Evolutionary conservation across 2,329 filamentous ascomycete genomes (phyloP), one percentile per base, ranked within the genome.

Genomic region (Paecilomyces sp.): DNA sequence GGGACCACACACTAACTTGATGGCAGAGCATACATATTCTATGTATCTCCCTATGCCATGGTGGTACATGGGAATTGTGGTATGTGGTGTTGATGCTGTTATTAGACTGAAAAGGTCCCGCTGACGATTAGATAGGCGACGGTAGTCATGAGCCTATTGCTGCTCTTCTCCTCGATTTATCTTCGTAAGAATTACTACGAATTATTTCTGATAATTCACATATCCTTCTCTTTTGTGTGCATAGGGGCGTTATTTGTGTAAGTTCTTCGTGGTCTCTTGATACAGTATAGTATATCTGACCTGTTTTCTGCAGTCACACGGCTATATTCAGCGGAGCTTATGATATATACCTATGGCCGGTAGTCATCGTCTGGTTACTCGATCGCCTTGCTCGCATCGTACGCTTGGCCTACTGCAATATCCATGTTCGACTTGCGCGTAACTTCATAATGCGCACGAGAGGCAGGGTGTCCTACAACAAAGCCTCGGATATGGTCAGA

Each of bases 331-430:
- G 74, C 30, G 75, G 74, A 7, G 76, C 79, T 59, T 83, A 81
- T 64, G 77, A 82, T 66, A 68, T 71, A 41, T 84, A 80, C 63
- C 74, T 83, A 11, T 83, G 80, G 76, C 77, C 79, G 2, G 75
- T 77, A 12, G 74, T 81, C 1, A 70, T 67, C 1, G 70, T 83
- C 15, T 84, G 82, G 82, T 54, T 68, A 2, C 66, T 79, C 24
- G 82, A 84, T 62, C 75, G 82, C 7, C 18, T 71, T 12, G 64
- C 81, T 12, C 77, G 82, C 4, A 50, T 79, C 1, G 57, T 74
- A 7, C 75, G 81, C 5, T 53, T 80, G 8, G 58, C 77, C 9
- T 75, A 75, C 57, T 80, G 78, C 65, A 79, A 81, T 41, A 36
- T 79, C 8, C 71, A 73, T n/a, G 64, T 78, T 25, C 66, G 64